Base-by-base conservation (phyloP, 192 early-diverging fungal genomes). In the Chytriomyces confervae region DNA sequence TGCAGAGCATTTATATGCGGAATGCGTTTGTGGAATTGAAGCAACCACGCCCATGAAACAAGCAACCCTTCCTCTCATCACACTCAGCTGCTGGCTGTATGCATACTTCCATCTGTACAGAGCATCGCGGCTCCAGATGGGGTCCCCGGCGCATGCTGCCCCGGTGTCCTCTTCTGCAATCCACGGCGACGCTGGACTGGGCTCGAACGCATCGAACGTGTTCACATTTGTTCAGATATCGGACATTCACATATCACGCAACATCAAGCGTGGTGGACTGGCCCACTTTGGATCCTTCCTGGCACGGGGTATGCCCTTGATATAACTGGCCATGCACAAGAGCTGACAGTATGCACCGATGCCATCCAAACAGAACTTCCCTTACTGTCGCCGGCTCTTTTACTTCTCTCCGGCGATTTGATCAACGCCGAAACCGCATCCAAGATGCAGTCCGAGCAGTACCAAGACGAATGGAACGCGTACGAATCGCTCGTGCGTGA, bases 221-320 rank as follows among this genome's bases (percentile, higher is more conserved):
- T 76, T 76, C 49, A 76, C 74, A 47, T 64, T 66, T 64, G 66
- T 76, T 50, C 76, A 94, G 90, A 86, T 95, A 16, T 92, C 95
- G 0, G 95, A 97, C 78, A 47, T 97, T 10, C 95, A 97, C 80
- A 93, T 97, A 53, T 95, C 94, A 72, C 88, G 89, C 44, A 93
- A 84, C 83, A 77, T 82, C 29, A 80, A 81, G 6, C 71, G 80
- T 48, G 93, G 94, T n/a, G 88, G 91, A 4, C 85, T 92, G 5
- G 79, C 89, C n/a, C 92, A 95, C 69, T 94, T 96, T 43, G 53
- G 72, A 29, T 47, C 45, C 5, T 85, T 85, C 69, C 72, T 82
- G 3, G 27, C 61, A 13, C 1, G 20, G 13, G 67, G 67, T 69
- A 24, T 23, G 50, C 46, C 8, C n/a, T 72, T 50, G 49, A 11